Conservation (phyloP, 106 monocot genomes). For the Dendrobium nobile region DNA sequence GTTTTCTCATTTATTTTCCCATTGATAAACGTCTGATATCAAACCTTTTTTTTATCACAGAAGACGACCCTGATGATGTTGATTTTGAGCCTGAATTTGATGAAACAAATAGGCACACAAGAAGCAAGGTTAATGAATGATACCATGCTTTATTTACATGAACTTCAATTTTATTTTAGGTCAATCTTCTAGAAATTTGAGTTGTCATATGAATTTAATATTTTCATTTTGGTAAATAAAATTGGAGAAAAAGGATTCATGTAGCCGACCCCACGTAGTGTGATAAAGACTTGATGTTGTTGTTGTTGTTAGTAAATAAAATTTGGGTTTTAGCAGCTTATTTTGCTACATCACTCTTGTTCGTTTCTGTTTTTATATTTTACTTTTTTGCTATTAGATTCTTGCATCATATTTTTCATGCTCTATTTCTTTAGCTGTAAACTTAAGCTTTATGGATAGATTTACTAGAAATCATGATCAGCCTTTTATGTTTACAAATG, state of each 20-base stretch:
- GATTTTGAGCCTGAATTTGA: conserved; percentile 92
- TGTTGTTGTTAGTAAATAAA: not conserved
- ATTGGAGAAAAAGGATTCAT: too few species aligned
- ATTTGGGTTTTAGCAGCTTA: not conserved
- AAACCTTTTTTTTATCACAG: conserved; percentile 28
- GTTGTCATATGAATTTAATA: not conserved
- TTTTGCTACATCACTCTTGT: not conserved
- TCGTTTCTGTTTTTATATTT: not conserved
- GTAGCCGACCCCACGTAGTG: too few species aligned
- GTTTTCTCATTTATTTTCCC: not conserved
- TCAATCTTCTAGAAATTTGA: not conserved
- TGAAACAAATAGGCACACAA: conserved; percentile 37
- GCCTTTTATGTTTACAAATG: not conserved
- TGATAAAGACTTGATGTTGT: too few species aligned
- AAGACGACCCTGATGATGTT: conserved; percentile 97
- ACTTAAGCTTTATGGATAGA: not conserved
- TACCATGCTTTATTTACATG: not conserved
- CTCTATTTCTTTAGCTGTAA: not conserved
- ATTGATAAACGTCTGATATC: not conserved
- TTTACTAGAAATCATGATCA: not conserved
- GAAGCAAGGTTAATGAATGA: conserved; percentile 35
- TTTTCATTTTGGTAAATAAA: not conserved
- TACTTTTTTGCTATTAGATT: not conserved
- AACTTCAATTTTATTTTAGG: not conserved
- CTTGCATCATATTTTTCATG: not conserved